Conservation (phyloP, 2,329 filamentous ascomycete species). For the Paracorniculantispora psalliotae region DNA sequence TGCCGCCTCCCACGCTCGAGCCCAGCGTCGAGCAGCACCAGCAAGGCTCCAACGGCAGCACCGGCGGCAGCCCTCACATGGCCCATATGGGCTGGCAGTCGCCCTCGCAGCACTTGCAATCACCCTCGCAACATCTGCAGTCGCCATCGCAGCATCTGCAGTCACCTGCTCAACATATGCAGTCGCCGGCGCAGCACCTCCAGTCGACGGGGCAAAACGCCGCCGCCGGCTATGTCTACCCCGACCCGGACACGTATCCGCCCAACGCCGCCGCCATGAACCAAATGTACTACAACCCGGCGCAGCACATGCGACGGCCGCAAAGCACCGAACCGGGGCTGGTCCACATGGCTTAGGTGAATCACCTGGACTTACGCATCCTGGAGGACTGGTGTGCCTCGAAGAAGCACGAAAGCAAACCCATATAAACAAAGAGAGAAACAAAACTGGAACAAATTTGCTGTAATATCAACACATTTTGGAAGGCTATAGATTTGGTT, state of each 20-base stretch:
- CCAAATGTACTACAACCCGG: conserved; percentile 69
- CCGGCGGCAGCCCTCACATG: conserved; percentile 84
- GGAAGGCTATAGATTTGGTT: conserved; percentile 12
- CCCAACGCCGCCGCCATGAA: conserved; percentile 52
- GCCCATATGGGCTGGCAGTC: conserved; percentile 70
- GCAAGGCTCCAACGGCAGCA: conserved; percentile 61
- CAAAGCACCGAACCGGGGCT: conserved; percentile 66
- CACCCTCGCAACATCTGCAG: conserved; percentile 60
- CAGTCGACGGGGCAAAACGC: conserved; percentile 64
- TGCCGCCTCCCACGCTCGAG: conserved; percentile 80
- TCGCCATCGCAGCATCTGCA: conserved; percentile 56
- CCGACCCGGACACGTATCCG: conserved; percentile 72
- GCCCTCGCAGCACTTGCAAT: conserved; percentile 49
- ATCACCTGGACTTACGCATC: conserved; percentile 14
- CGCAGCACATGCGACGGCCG: conserved; percentile 60
- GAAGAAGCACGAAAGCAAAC: neutral
- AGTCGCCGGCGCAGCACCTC: conserved; percentile 47
- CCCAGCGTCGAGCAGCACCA: conserved; percentile 76
- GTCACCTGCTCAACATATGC: conserved; percentile 51
- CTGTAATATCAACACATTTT: conserved; percentile 4
- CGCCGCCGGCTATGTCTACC: conserved; percentile 64
- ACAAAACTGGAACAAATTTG: neutral
- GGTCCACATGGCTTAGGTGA: conserved; percentile 36
- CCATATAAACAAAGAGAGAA: no score
- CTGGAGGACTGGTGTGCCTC: conserved; percentile 1